A percentile compares a stretch with the other conserved stretches of the same genome.
Evolutionary conservation across 176 grass and related monocot species (phyloP).

Genomic region (Triticum turgidum): DNA sequence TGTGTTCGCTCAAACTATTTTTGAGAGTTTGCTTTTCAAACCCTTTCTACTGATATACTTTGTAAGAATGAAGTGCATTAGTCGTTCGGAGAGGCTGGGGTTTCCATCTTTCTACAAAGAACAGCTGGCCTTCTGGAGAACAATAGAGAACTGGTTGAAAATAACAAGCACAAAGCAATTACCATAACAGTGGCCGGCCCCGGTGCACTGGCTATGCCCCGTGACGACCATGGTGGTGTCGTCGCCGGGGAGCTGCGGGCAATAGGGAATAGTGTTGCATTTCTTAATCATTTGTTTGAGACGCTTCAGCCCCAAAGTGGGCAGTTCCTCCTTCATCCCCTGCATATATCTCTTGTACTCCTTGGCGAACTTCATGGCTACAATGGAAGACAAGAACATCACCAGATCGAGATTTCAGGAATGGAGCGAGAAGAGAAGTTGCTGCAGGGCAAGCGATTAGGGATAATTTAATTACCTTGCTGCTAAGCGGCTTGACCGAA

Average conservation of each 20-base stretch:
- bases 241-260: not conserved
- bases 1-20: too few relatives aligned
- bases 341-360: constrained; percentile 73
- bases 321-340: constrained; percentile 55
- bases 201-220: not conserved
- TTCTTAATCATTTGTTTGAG: constrained; percentile 76
- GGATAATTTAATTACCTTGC: too few relatives aligned
- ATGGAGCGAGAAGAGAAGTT: not conserved
- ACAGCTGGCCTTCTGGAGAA: not conserved
- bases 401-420: not conserved
- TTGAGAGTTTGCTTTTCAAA: too few relatives aligned
- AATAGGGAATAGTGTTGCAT: constrained; percentile 30
- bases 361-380: constrained; percentile 78
- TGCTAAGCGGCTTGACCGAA: too few relatives aligned
- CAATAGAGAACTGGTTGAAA: not conserved
- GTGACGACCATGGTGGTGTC: not conserved
- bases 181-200: not conserved
- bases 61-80: too few relatives aligned
- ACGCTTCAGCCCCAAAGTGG: constrained; percentile 62
- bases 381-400: not conserved
- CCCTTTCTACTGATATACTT: too few relatives aligned
- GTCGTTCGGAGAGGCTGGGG: too few relatives aligned
- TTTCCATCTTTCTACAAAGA: too few relatives aligned
- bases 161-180: not conserved
- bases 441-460: too few relatives aligned